phyloP scores from a whole-genome alignment of 2,329 filamentous ascomycete genomes.

The Epichloe baconii region DNA sequence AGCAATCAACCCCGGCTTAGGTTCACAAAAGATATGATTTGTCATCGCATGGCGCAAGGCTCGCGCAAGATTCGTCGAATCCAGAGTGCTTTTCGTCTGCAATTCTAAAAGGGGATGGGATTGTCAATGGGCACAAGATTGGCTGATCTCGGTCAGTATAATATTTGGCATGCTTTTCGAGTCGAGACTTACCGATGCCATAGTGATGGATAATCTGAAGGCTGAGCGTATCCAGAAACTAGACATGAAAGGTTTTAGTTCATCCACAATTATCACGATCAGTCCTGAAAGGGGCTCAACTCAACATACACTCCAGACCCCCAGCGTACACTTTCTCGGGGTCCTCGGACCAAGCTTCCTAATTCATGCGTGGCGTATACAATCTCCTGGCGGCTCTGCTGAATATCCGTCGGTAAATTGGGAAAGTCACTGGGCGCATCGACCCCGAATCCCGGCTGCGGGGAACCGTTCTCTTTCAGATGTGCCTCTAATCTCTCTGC shows the following conservation, averaged over 20 bases:
- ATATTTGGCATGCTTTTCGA: background rate
- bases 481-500: slow-evolving; percentile 37
- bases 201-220: slow-evolving; percentile 38
- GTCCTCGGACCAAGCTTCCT: slow-evolving; percentile 33
- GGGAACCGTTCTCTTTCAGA: slow-evolving; percentile 27
- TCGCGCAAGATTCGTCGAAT: slow-evolving; percentile 36
- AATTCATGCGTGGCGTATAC: slow-evolving; percentile 36
- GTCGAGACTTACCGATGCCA: slow-evolving; percentile 26
- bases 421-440: slow-evolving; percentile 33
- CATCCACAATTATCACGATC: background rate
- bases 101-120: slow-evolving; percentile 33
- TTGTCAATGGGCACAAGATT: slow-evolving; percentile 35
- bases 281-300: background rate
- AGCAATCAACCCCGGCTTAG: slow-evolving; percentile 33
- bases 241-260: slow-evolving; percentile 2
- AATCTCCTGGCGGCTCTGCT: slow-evolving; percentile 31
- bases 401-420: slow-evolving; percentile 30
- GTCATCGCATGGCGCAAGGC: slow-evolving; percentile 45
- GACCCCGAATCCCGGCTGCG: slow-evolving; percentile 31
- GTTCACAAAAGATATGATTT: slow-evolving; percentile 41
- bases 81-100: slow-evolving; percentile 29
- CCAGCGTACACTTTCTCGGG: slow-evolving; percentile 38
- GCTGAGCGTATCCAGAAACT: slow-evolving; percentile 38
- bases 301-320: slow-evolving; percentile 33
- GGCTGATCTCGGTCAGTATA: slow-evolving; percentile 18